Conservation (phyloP, 2,329 filamentous ascomycete genomes). For the Fusarium armeniacum region DNA sequence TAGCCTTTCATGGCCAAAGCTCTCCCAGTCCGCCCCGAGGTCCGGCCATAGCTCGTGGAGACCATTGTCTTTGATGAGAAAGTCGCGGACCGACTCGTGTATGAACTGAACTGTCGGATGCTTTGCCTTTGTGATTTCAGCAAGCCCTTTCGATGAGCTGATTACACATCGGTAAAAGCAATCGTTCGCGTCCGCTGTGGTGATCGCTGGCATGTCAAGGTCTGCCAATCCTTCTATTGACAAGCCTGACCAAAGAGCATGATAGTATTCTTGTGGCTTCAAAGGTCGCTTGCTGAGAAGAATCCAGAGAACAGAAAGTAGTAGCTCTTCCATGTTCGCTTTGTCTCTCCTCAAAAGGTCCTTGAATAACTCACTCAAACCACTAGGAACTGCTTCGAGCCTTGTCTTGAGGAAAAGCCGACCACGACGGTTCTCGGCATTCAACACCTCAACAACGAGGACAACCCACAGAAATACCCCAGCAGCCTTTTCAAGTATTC, state of each 20-base stretch:
- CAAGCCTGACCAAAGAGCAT: constrained; percentile 26
- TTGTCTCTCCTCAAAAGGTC: constrained; percentile 65
- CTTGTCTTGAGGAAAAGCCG: constrained; percentile 43
- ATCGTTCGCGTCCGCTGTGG: fast-evolving
- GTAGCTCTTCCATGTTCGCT: constrained; percentile 57
- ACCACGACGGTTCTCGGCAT: constrained; percentile 52
- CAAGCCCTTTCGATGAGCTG: constrained; percentile 65
- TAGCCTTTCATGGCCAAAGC: constrained; percentile 5
- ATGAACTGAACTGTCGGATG: constrained; percentile 64
- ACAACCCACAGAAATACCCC: constrained; percentile 63
- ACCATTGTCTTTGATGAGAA: constrained; percentile 57
- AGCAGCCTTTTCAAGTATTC: constrained; percentile 56
- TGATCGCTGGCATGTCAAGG: constrained; percentile 37
- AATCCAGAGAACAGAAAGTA: constrained; percentile 65
- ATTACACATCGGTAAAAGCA: constrained; percentile 53
- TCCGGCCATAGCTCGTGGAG: constrained; percentile 40
- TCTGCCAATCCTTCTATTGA: background rate
- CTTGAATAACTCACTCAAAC: constrained; percentile 64
- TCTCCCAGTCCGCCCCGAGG: background rate
- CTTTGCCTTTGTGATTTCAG: constrained; percentile 56
- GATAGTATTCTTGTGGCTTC: constrained; percentile 60
- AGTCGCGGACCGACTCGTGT: constrained; percentile 66
- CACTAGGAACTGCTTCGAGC: constrained; percentile 55
- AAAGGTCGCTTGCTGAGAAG: constrained; percentile 64
- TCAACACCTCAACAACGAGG: constrained; percentile 58